These are phyloP conservation scores for Peronosclerospora sorghi DNA, from an alignment of 352 stramenopile species.

Conservation along the genomic window DNA sequence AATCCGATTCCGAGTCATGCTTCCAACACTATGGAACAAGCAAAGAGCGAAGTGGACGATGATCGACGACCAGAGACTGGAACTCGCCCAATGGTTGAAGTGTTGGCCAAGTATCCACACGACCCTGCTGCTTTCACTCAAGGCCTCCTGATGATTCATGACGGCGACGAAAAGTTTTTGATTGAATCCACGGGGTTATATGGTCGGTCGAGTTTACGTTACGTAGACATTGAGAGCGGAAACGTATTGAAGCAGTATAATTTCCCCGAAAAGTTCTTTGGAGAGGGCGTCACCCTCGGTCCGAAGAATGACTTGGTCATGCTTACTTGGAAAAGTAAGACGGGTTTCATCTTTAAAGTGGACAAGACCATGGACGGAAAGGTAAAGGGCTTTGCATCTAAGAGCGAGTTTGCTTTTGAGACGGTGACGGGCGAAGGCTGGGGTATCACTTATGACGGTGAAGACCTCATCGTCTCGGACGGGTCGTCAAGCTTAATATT, in stretches of 20 bases:
- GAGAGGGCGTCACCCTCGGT: constrained; percentile 84
- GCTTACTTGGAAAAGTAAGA: constrained; percentile 86
- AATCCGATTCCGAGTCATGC: constrained; percentile 1
- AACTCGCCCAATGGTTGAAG: constrained; percentile 27
- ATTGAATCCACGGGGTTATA: constrained; percentile 89
- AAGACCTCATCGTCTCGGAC: constrained; percentile 76
- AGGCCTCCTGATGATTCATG: constrained; percentile 52
- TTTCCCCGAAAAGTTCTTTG: constrained; percentile 66
- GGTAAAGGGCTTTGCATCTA: constrained; percentile 11
- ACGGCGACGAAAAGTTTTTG: constrained; percentile 56
- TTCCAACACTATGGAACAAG: constrained; percentile 6
- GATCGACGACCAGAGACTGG: constrained; percentile 4
- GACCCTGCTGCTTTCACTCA: constrained; percentile 81
- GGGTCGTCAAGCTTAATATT: constrained; percentile 86
- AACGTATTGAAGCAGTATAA: constrained; percentile 58
- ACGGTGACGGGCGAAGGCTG: constrained; percentile 84
- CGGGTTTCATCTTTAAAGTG: constrained; percentile 83
- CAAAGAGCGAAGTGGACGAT: constrained; percentile 7
- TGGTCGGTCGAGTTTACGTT: constrained; percentile 76
- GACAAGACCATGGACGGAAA: constrained; percentile 20
- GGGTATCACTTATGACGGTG: constrained; percentile 84
- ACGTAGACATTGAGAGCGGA: constrained; percentile 80
- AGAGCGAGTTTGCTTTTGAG: constrained; percentile 63
- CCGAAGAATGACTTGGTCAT: constrained; percentile 68
- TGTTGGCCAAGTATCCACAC: constrained; percentile 69